Base-by-base conservation (phyloP, 1,284 basidiomycete species). In the Fomitopsis betulina region DNA sequence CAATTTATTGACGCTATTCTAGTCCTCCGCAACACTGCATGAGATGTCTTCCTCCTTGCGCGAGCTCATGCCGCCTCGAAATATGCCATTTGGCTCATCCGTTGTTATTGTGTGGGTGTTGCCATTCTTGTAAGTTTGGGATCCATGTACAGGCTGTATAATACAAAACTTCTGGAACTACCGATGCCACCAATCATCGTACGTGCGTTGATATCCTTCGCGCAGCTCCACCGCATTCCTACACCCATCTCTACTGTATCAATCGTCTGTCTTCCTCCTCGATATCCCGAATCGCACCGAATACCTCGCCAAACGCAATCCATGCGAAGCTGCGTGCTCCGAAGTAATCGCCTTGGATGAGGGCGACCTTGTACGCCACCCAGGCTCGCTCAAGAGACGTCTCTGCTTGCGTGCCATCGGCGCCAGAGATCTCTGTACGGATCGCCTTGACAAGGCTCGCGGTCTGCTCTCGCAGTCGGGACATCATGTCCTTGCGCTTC, bases 21-120 rank as follows among this genome's bases (percentile, higher is more conserved):
- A 94, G 93, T 94, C 67, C 80, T 95, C 60, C 89, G 93, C 66
- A 94, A 94, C 73, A 91, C 93, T 68, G 88, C 91, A 68, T 94
- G 75, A 63, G 58, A 9, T 25, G 45, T 15, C 30, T 8, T 15
- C 15, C 19, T 30, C 25, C 10, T n/a, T n/a, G n/a, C 12, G 13
- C 13, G 12, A 15, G 45, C 45, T 47, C 17, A 47, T 47, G 45
- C 25, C 17, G 45, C 12, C 21, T 47, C 17, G 42, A 15, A 27
- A 25, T 27, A 8, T 30, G 45, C 21, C 25, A 21, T 43, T 10
- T 23, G 42, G n/a, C 12, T 17, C 19, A 10, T 43, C 45, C 25
- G 12, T 23, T 8, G 23, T 7, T 47, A 17, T 30, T 3, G 13
- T 6, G 23, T 25, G 25, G 45, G 25, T 12, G 13, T 4, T 4